Evolutionary conservation across 306 rosid species (phyloP), one percentile per base, ranked within the genome.

Genomic region (Pterocarpus macrocarpus): DNA sequence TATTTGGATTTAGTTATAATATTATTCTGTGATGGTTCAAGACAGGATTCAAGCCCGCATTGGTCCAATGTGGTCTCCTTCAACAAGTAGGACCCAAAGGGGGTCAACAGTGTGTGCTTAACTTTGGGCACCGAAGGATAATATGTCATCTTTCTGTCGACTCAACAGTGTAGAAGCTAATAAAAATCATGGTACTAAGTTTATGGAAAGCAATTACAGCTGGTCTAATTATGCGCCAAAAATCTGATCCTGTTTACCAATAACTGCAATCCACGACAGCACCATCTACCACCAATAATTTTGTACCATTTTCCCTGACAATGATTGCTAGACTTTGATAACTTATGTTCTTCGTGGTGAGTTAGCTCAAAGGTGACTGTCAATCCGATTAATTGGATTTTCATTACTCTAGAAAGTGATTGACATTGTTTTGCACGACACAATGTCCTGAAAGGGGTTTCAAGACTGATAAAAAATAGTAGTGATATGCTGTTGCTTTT

Each of bases 291-390:
- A 45, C 80, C 77, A 78, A 78, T 79, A 45, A 79, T 73, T 73
- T 12, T 83, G 68, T 12, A 38, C 66, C 80, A 57, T 78, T 78
- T 76, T 36, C 45, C 12, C 30, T 45, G 64, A 79, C 71, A 78
- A 83, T 83, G 61, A 79, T 83, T 83, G 80, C 68, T 44, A 30
- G 12, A 32, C 63, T 66, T 67, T 83, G 76, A 83, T 72, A 38
- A 71, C 50, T 38, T 10, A 66, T 57, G 55, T 41, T 82, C 14
- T 70, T 49, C n/a, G 5, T 33, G 75, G 75, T 71, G 73, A 58
- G 77, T 77, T 82, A 44, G 59, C 64, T 1, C 41, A 44, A 53
- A 28, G 64, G 69, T 58, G 28, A 8, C 13, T 64, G 68, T 70
- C 79, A 38, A 58, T 74, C 73, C n/a, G 43, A 80, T 72, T 79